Conservation (phyloP, 495 filamentous ascomycete genomes). For the Daldinia caldariorum region DNA sequence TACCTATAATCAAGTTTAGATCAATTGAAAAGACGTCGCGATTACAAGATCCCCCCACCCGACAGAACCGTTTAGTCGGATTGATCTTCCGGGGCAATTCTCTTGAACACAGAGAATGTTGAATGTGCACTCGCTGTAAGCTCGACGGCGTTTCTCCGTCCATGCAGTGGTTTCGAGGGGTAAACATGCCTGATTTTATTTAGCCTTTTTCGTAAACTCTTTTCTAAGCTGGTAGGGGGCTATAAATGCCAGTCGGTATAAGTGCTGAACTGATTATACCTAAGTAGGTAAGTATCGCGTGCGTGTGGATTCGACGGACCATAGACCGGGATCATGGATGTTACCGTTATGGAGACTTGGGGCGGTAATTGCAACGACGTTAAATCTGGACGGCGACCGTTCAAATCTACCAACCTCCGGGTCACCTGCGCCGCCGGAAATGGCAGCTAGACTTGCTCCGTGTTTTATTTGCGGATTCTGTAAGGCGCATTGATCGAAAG, state of each 20-base stretch:
- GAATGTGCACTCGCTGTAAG: neutral
- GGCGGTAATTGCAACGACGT: neutral
- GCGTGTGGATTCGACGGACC: neutral
- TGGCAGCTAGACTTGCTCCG: neutral
- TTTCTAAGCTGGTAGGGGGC: neutral
- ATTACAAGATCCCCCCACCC: slow-evolving; percentile 7
- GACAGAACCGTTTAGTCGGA: neutral
- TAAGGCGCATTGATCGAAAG: neutral
- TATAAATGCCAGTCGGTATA: neutral
- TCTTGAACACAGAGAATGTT: neutral
- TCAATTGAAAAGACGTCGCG: slow-evolving; percentile 40
- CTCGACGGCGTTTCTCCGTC: neutral
- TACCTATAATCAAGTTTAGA: neutral
- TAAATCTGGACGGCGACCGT: neutral
- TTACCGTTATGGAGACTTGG: slow-evolving; percentile 2
- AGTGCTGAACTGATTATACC: slow-evolving; percentile 40
- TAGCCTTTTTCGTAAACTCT: neutral
- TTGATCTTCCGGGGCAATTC: neutral
- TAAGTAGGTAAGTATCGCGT: neutral
- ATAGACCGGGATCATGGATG: neutral
- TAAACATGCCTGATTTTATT: neutral
- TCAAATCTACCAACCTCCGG: neutral
- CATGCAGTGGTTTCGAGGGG: neutral
- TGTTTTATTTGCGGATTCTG: slow-evolving; percentile 1
- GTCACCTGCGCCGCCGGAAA: neutral